Percentiles rank a stretch among this genome's conserved stretches.
Evolutionary conservation across 345 rosid genomes (phyloP).

Genomic region (Rhodamnia rubescens): DNA sequence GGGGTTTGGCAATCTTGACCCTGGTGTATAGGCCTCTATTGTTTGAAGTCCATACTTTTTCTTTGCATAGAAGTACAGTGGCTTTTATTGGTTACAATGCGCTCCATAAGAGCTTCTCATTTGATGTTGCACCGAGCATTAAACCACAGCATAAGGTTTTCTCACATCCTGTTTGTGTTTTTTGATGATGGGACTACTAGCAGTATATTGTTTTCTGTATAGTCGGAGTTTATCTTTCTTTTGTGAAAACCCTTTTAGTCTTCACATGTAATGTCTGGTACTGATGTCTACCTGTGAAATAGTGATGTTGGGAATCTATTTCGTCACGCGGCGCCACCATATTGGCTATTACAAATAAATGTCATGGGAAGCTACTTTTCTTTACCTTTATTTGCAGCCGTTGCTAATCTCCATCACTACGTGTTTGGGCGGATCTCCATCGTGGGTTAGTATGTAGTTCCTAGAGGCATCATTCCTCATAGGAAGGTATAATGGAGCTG

Average conservation of each 20-base stretch:
- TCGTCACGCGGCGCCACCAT: background rate
- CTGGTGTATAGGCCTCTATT: background rate
- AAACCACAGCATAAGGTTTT: background rate
- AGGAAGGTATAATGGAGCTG: background rate
- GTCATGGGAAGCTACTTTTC: background rate
- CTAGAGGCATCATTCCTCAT: background rate
- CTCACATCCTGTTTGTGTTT: background rate
- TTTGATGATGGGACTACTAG: background rate
- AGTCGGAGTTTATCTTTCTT: background rate
- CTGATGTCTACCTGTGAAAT: background rate
- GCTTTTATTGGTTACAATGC: background rate
- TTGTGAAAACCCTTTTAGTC: background rate
- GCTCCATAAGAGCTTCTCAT: background rate
- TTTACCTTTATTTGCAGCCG: background rate
- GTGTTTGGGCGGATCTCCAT: background rate
- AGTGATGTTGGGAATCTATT: background rate
- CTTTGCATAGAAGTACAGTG: background rate
- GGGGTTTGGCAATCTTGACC: background rate
- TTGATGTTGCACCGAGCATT: background rate
- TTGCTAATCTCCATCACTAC: background rate
- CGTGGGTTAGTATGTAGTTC: background rate
- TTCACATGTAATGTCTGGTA: background rate
- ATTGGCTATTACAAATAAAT: background rate
- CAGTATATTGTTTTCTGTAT: background rate
- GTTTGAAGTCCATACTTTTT: background rate